Percentiles rank a stretch among this genome's conserved stretches.
These are phyloP conservation scores for Euphorbia lathyris DNA, from an alignment of 345 rosid species.

Conservation along the genomic window DNA sequence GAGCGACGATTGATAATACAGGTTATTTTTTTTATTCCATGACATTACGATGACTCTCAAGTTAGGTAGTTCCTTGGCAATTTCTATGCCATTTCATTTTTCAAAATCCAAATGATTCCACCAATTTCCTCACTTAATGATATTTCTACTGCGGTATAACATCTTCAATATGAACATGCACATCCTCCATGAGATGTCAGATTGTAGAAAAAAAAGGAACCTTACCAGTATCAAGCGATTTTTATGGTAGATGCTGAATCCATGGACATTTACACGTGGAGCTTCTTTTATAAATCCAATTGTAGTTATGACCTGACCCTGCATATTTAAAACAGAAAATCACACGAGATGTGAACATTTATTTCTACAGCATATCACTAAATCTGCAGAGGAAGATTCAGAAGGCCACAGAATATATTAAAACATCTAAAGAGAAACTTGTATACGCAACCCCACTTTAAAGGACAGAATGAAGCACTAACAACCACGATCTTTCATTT, in stretches of 20 bases:
- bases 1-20: background rate
- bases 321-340: conserved; percentile 26
- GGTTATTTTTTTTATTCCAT: background rate
- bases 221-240: conserved; percentile 85
- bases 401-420: background rate
- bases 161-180: background rate
- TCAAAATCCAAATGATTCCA: too few species aligned
- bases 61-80: background rate
- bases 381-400: background rate
- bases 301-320: conserved; percentile 77
- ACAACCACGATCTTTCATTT: background rate
- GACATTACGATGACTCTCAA: too few species aligned
- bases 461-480: background rate
- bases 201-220: background rate
- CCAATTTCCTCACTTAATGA: background rate
- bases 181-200: background rate
- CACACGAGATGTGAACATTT: too few species aligned
- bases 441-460: background rate
- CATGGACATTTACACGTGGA: conserved; percentile 65
- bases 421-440: too few species aligned
- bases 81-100: too few species aligned
- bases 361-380: background rate
- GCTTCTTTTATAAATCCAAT: conserved; percentile 94
- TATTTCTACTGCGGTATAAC: background rate
- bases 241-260: conserved; percentile 87